Evolutionary conservation across 306 rosid species (phyloP), one percentile per base, ranked within the genome.

Genomic region (Quercus engelmannii): DNA sequence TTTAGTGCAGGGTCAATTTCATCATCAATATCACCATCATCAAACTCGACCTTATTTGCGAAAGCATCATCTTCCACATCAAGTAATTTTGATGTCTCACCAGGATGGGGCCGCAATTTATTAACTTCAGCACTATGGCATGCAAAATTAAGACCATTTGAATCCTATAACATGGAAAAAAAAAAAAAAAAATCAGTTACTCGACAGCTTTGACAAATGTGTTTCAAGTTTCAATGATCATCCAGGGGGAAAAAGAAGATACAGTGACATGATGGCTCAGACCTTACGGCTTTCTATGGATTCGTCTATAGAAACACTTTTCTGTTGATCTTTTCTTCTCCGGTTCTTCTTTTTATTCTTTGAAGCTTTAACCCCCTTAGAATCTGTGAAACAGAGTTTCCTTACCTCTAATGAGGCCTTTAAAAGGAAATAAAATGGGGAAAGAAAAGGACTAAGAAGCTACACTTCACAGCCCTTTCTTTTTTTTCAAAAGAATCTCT

Each of bases 301-400:
- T 76, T 83, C 92, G 68, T 78, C 83, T 57, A 79, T 79, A 75
- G 86, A 86, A 78, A 89, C 86, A 86, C 69, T 87, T 88, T 90
- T 95, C 73, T 70, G 86, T 6, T 84, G 89, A 71, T 96, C 98
- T 79, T 89, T 96, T 85, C 90, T 86, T 83, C 91, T 90, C 63
- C 97, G 85, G 83, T 93, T 93, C 89, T 96, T 96, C 90, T 93
- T 96, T 86, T 91, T 96, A 81, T 79, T 90, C 82, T 93, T 96
- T 81, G 89, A 83, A 78, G 91, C 77, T 81, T 91, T 93, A 74
- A 73, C 78, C 35, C 83, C 97, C 86, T 88, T 90, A 75, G 90
- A 67, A 79, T 95, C 99, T 95, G 96, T 41, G 71, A 41, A 83
- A 73, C 73, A 69, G 54, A 88, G 55, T 78, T 57, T 78, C 61